These are phyloP conservation scores for Volvox carteri DNA, from an alignment of 163 green algal genomes.

Conservation along the genomic window DNA sequence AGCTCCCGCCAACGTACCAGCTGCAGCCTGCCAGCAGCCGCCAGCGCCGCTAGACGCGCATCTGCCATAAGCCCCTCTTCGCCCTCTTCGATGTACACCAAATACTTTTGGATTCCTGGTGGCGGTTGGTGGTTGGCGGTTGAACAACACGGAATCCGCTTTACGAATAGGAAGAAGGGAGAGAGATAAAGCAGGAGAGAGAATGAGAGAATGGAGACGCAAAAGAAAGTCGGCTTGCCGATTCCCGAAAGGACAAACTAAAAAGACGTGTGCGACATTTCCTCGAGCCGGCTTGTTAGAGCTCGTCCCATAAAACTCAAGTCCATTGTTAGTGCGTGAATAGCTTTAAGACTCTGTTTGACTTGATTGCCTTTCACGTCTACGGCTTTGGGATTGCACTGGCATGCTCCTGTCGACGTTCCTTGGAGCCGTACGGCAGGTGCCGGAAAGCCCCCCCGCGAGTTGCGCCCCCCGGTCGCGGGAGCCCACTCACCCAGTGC, in stretches of 20 bases:
- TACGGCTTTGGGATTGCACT: no score
- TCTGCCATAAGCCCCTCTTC: conserved; percentile 14
- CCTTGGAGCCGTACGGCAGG: no score
- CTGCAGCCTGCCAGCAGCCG: conserved; percentile 21
- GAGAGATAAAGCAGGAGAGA: background rate
- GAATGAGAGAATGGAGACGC: background rate
- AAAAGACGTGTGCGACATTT: no score
- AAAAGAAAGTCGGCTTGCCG: no score
- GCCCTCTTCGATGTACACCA: conserved; percentile 47
- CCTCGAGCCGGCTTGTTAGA: background rate
- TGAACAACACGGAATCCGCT: background rate
- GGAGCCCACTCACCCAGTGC: conserved; percentile 15
- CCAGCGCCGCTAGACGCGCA: background rate
- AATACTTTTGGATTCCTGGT: conserved; percentile 16
- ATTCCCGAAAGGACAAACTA: no score
- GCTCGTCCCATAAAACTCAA: no score
- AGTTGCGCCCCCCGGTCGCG: no score
- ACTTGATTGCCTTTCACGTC: no score
- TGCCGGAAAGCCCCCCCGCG: no score
- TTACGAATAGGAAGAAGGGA: background rate
- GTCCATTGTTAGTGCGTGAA: no score
- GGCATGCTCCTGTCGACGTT: no score
- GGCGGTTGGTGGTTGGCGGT: background rate
- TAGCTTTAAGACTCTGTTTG: no score
- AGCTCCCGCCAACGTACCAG: conserved; percentile 42